phyloP scores from a whole-genome alignment of 441 rosid species.

The Metrosideros polymorpha region DNA sequence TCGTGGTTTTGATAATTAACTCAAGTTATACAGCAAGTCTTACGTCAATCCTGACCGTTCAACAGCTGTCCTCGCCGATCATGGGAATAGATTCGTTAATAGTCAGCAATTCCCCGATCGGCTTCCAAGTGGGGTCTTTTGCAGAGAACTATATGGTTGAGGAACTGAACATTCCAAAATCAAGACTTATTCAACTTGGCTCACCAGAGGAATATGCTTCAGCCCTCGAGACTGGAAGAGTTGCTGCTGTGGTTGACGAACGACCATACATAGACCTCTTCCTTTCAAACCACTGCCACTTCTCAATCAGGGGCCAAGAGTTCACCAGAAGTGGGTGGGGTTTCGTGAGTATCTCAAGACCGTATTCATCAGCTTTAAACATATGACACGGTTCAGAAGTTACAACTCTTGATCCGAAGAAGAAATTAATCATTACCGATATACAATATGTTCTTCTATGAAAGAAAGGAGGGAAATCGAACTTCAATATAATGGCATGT shows the following conservation, averaged over 20 bases:
- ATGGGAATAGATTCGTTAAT: conserved; percentile 4
- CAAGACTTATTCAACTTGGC: conserved; percentile 9
- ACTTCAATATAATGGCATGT: background rate
- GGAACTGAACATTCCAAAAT: conserved; percentile 10
- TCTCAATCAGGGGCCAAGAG: conserved; percentile 4
- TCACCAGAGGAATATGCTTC: conserved; percentile 7
- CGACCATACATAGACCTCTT: conserved; percentile 4
- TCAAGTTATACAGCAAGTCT: conserved; percentile 12
- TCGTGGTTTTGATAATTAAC: conserved; percentile 3
- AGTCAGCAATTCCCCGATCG: background rate
- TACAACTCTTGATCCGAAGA: background rate
- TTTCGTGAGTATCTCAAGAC: conserved; percentile 3
- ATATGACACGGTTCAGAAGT: background rate
- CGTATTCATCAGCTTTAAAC: background rate
- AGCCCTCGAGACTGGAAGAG: conserved; percentile 7
- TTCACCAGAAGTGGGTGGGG: conserved; percentile 14
- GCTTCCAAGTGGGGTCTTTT: conserved; percentile 12
- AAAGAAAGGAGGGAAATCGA: background rate
- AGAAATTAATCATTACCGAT: background rate
- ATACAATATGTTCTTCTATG: background rate
- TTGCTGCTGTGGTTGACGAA: conserved; percentile 13
- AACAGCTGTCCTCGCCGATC: conserved; percentile 10
- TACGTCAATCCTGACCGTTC: conserved; percentile 10
- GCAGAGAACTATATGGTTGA: conserved; percentile 11
- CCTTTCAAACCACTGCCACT: conserved; percentile 10